Evolutionary conservation across 1,139 yeast species (phyloP).

Genomic region (Candida labiduridarum): DNA sequence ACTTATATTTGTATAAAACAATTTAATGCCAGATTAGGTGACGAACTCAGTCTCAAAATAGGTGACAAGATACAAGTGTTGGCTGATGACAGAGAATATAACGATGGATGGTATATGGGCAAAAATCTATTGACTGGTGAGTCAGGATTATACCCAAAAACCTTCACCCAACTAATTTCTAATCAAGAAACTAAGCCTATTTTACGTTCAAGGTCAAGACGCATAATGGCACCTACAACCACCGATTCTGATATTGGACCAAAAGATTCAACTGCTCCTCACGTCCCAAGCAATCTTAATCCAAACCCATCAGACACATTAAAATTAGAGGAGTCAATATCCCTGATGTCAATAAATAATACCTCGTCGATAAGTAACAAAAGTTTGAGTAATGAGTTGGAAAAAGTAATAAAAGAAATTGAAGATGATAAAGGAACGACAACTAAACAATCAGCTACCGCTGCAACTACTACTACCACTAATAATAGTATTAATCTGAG

Average conservation of each 20-base stretch:
- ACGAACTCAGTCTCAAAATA: constrained; percentile 75
- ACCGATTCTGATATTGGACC: constrained; percentile 2
- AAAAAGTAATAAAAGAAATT: constrained; percentile 78
- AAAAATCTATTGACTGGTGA: constrained; percentile 68
- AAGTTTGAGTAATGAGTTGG: constrained; percentile 65
- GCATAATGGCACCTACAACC: constrained; percentile 34
- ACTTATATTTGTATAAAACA: constrained; percentile 71
- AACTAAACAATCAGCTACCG: constrained; percentile 2
- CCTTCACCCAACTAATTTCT: constrained; percentile 62
- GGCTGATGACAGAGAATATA: constrained; percentile 89
- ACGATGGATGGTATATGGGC: constrained; percentile 98
- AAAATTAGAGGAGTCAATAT: constrained; percentile 9
- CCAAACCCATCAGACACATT: constrained; percentile 4
- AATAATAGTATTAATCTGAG: not conserved
- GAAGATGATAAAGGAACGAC: not conserved
- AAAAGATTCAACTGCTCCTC: constrained; percentile 7
- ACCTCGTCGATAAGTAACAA: not conserved
- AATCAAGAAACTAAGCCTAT: constrained; percentile 26
- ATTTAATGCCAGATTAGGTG: constrained; percentile 84
- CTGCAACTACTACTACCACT: constrained; percentile 1
- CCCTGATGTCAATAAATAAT: constrained; percentile 3
- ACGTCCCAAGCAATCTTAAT: constrained; percentile 8
- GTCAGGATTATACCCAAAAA: constrained; percentile 88
- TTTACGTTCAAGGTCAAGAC: constrained; percentile 62
- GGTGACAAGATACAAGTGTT: constrained; percentile 90